A percentile compares a stretch with the other conserved stretches of the same genome.
Evolutionary conservation across 1,284 basidiomycete genomes (phyloP).

Genomic region (Malassezia nana): DNA sequence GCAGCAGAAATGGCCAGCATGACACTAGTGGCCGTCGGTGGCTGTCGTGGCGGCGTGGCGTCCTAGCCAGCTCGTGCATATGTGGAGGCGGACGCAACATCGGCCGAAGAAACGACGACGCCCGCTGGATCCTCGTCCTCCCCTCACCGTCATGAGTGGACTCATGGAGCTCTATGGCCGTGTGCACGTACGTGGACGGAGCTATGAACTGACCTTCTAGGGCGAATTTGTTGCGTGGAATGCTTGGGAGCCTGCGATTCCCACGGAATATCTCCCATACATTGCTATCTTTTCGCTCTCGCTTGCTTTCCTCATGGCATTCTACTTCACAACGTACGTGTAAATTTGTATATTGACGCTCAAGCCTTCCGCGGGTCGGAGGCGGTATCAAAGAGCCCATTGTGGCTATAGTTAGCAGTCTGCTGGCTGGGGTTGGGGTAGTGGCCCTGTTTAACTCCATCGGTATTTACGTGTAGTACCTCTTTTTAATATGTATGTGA

Average conservation of each 20-base stretch:
- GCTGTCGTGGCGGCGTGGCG: too few relatives aligned
- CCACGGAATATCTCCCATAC: constrained; percentile 23
- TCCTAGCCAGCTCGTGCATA: too few relatives aligned
- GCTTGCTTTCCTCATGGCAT: constrained; percentile 29
- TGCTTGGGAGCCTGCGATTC: constrained; percentile 24
- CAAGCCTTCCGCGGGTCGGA: constrained; percentile 26
- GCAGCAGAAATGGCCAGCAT: constrained; percentile 6
- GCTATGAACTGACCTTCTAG: background rate
- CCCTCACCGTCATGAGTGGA: background rate
- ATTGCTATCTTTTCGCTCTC: constrained; percentile 28
- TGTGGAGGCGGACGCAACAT: background rate
- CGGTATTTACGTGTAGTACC: constrained; percentile 33
- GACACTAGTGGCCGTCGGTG: too few relatives aligned
- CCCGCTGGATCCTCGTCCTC: background rate
- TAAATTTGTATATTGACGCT: background rate
- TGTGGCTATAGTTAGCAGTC: constrained; percentile 23
- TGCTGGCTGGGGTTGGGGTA: constrained; percentile 34
- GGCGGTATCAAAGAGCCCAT: constrained; percentile 21
- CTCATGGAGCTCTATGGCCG: background rate
- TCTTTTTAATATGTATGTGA: background rate
- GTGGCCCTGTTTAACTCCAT: constrained; percentile 43
- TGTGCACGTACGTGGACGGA: background rate
- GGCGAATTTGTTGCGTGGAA: background rate
- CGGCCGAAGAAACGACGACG: background rate
- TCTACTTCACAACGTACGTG: constrained; percentile 41